A percentile compares a stretch with the other conserved stretches of the same genome.
Conservation (phyloP, 2,329 filamentous ascomycete genomes). For the Phialemonium atrogriseum region DNA sequence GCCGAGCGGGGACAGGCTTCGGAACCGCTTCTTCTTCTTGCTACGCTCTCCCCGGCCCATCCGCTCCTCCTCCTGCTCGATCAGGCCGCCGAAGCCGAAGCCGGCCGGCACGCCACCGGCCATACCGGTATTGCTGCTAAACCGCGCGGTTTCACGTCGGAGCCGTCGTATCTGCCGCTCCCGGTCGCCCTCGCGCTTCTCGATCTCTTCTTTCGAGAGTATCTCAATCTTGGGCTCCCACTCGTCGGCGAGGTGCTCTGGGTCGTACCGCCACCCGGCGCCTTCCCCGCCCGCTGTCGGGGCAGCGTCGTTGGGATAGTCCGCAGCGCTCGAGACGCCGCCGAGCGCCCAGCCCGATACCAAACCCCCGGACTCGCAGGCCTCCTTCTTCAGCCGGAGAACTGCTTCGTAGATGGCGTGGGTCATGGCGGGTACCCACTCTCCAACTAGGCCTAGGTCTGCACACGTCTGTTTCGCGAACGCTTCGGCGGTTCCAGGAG, state of each 20-base stretch:
- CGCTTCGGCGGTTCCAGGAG: slow-evolving; percentile 81
- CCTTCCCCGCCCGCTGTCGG: slow-evolving; percentile 19
- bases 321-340: slow-evolving; percentile 41
- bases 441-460: slow-evolving; percentile 78
- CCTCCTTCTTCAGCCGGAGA: slow-evolving; percentile 87
- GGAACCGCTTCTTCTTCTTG: slow-evolving; percentile 91
- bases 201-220: slow-evolving; percentile 91
- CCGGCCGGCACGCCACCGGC: slow-evolving; percentile 61
- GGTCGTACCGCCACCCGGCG: slow-evolving; percentile 92
- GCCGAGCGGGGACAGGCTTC: slow-evolving; percentile 76
- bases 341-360: slow-evolving; percentile 60
- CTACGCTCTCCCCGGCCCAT: slow-evolving; percentile 88
- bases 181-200: slow-evolving; percentile 89
- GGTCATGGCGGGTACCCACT: slow-evolving; percentile 91
- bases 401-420: slow-evolving; percentile 97
- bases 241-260: slow-evolving; percentile 75
- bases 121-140: slow-evolving; percentile 80
- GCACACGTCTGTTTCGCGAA: slow-evolving; percentile 91
- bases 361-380: slow-evolving; percentile 82
- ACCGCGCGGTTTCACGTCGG: slow-evolving; percentile 83
- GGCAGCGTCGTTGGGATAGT: slow-evolving; percentile 84
- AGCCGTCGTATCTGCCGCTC: slow-evolving; percentile 84
- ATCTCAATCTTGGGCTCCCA: slow-evolving; percentile 79
- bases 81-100: slow-evolving; percentile 39
- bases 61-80: slow-evolving; percentile 61